Percentiles rank a stretch among this genome's conserved stretches.
These are phyloP conservation scores for Ophiostoma ulmi DNA, from an alignment of 2,329 filamentous ascomycete species.

Conservation along the genomic window DNA sequence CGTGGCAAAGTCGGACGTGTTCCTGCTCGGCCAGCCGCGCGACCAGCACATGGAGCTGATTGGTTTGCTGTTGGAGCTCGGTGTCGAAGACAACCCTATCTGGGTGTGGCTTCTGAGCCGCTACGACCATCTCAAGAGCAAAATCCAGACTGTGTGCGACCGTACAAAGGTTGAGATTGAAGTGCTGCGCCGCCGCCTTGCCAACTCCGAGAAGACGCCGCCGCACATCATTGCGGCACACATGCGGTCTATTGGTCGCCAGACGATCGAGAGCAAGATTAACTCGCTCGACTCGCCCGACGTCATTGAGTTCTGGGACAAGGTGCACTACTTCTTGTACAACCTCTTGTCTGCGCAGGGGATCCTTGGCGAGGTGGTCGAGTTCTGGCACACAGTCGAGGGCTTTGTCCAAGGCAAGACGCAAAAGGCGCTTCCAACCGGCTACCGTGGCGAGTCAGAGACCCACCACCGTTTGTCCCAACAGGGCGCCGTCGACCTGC, in stretches of 20 bases:
- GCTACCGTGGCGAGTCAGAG: slow-evolving; percentile 74
- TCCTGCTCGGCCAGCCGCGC: slow-evolving; percentile 40
- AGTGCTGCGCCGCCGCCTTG: slow-evolving; percentile 75
- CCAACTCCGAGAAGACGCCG: slow-evolving; percentile 60
- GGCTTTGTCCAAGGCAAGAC: slow-evolving; percentile 84
- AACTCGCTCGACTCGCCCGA: slow-evolving; percentile 70
- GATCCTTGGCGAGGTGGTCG: slow-evolving; percentile 79
- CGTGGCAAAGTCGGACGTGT: slow-evolving; percentile 33
- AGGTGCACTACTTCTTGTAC: slow-evolving; percentile 68
- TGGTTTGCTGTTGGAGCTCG: slow-evolving; percentile 79
- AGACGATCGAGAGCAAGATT: slow-evolving; percentile 53
- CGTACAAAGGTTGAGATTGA: slow-evolving; percentile 90
- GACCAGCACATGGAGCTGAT: slow-evolving; percentile 91
- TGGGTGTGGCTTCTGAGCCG: slow-evolving; percentile 92
- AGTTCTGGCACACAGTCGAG: slow-evolving; percentile 90
- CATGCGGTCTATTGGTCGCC: slow-evolving; percentile 66
- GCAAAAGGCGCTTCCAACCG: slow-evolving; percentile 71
- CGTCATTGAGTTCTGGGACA: slow-evolving; percentile 89
- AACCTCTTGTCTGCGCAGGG: slow-evolving; percentile 73
- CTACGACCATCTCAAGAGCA: slow-evolving; percentile 82
- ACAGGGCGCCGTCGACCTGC: slow-evolving; percentile 65
- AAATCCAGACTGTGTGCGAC: slow-evolving; percentile 74
- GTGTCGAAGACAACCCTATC: slow-evolving; percentile 92
- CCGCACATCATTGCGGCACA: slow-evolving; percentile 67
- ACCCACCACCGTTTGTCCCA: slow-evolving; percentile 74